phyloP scores from a whole-genome alignment of 495 filamentous ascomycete species.

The Bacidia gigantensis region DNA sequence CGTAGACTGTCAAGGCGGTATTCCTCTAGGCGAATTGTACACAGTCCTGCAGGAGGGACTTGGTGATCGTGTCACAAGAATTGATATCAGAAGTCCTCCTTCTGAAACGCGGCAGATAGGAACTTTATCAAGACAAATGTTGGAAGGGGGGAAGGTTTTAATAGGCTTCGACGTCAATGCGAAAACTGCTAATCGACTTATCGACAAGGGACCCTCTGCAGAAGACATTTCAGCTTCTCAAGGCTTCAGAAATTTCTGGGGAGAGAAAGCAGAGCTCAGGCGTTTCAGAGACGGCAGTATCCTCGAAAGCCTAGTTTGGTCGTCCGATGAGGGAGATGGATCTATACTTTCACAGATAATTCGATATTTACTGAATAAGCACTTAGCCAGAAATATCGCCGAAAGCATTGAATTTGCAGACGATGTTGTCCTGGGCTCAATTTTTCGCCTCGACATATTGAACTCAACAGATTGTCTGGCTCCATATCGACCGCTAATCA shows the following conservation, averaged over 20 bases:
- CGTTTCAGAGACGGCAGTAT: slow-evolving; percentile 44
- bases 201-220: slow-evolving; percentile 76
- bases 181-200: slow-evolving; percentile 50
- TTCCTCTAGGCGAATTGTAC: slow-evolving; percentile 29
- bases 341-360: slow-evolving; percentile 69
- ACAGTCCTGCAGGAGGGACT: slow-evolving; percentile 52
- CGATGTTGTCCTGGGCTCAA: slow-evolving; percentile 37
- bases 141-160: slow-evolving; percentile 24
- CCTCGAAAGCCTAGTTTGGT: slow-evolving; percentile 66
- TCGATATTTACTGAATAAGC: slow-evolving; percentile 51
- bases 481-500: slow-evolving; percentile 42
- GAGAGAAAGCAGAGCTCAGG: slow-evolving; percentile 39
- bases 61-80: slow-evolving; percentile 54
- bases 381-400: slow-evolving; percentile 40
- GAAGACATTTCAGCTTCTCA: slow-evolving; percentile 48
- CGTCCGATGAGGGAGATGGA: slow-evolving; percentile 38
- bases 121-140: slow-evolving; percentile 17
- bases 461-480: slow-evolving; percentile 25
- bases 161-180: slow-evolving; percentile 62
- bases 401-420: slow-evolving; percentile 45
- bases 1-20: not conserved
- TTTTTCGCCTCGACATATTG: slow-evolving; percentile 35
- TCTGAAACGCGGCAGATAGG: slow-evolving; percentile 25
- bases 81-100: slow-evolving; percentile 40
- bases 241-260: slow-evolving; percentile 38